Percentiles rank a stretch among this genome's conserved stretches.
phyloP scores from a whole-genome alignment of 306 rosid species.

The Prunus campanulata region DNA sequence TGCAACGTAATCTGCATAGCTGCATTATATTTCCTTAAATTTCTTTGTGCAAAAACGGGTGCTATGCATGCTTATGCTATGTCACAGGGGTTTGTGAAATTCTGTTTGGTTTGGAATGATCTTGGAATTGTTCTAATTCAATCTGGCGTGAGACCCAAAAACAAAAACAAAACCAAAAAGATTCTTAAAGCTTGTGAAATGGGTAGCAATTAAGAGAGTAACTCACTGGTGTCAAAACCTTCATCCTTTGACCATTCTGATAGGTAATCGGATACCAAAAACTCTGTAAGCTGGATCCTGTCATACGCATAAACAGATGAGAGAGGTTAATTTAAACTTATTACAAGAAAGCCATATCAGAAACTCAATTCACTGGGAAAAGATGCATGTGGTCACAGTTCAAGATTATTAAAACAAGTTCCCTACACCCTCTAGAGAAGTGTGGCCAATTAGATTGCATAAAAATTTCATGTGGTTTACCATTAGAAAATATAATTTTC shows the following conservation, averaged over 20 bases:
- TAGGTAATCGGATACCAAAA: constrained; percentile 72
- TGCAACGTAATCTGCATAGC: background rate
- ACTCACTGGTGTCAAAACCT: constrained; percentile 60
- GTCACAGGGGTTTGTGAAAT: background rate
- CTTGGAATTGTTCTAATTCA: background rate
- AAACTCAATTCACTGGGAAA: background rate
- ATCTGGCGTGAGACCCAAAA: too few relatives aligned
- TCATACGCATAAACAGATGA: constrained; percentile 27
- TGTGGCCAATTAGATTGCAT: background rate
- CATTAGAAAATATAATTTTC: background rate
- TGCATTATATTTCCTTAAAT: background rate
- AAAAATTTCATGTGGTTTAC: background rate
- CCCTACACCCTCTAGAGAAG: background rate
- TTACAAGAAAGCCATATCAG: background rate
- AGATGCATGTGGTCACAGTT: background rate
- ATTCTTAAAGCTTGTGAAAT: constrained; percentile 5
- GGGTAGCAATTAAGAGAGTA: background rate
- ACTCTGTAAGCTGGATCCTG: constrained; percentile 92
- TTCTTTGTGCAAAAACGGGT: background rate
- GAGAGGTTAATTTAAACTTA: background rate
- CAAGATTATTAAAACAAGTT: background rate
- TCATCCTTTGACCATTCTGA: constrained; percentile 64
- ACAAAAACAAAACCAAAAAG: background rate
- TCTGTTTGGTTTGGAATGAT: background rate
- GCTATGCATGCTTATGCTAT: background rate